Evolutionary conservation across 805 yeast genomes (phyloP).

Genomic region (Vanderwaltozyma yarrowii): DNA sequence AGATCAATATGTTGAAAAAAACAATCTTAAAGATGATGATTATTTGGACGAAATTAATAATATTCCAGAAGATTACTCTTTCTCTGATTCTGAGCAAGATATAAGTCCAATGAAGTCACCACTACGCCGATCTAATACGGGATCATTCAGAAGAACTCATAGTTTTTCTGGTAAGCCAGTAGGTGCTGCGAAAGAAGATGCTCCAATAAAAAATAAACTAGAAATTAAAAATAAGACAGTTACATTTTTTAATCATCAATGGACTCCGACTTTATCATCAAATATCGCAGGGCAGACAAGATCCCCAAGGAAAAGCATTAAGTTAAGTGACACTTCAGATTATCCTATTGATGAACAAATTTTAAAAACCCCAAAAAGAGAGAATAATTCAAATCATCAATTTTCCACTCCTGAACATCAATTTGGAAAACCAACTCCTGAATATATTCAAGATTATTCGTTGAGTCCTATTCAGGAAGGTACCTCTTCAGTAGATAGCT

Average conservation of each 20-base stretch:
- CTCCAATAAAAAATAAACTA: constrained; percentile 28
- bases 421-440: constrained; percentile 20
- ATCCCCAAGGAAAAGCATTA: constrained; percentile 2
- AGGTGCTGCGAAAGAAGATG: constrained; percentile 20
- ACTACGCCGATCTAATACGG: constrained; percentile 2
- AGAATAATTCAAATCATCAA: neutral
- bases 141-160: constrained; percentile 22
- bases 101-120: constrained; percentile 4
- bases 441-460: constrained; percentile 9
- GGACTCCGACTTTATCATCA: constrained; percentile 2
- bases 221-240: constrained; percentile 32
- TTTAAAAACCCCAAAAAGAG: neutral
- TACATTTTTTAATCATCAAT: constrained; percentile 27
- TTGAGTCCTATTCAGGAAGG: constrained; percentile 23
- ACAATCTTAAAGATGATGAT: constrained; percentile 27
- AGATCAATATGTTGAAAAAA: constrained; percentile 21
- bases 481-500: constrained; percentile 21
- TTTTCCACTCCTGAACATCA: neutral
- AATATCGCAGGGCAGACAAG: neutral
- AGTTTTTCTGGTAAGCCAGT: constrained; percentile 25
- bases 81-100: constrained; percentile 20
- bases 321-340: neutral
- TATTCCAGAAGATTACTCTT: constrained; percentile 37
- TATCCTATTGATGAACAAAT: neutral
- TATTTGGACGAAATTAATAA: constrained; percentile 42